Evolutionary conservation across 2,329 filamentous ascomycete species (phyloP), one percentile per base, ranked within the genome.

Genomic region (Penicillium sclerotiorum): DNA sequence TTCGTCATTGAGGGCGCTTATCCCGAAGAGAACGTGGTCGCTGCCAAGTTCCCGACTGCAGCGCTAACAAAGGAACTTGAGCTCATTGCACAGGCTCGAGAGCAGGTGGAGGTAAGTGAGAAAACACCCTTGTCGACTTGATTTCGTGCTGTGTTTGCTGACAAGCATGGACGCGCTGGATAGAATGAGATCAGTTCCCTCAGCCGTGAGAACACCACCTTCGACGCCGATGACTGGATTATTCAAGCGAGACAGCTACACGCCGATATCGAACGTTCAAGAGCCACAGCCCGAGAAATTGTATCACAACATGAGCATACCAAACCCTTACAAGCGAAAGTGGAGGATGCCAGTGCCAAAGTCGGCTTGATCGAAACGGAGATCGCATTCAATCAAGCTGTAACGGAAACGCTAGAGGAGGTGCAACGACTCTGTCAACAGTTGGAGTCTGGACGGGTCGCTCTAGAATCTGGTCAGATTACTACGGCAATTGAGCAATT

Each of bases 201-300:
- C 54, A 95, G 92, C 70, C 82, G 85, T 64, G 85, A 90, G 58
- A 88, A 85, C 15, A 88, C 85, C 15, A 88, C 86, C 49, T 82
- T 86, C 32, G 88, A 95, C 63, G 87, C 96, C 43, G 88, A 90
- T 65, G 82, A 86, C 44, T 97, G 93, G 93, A 89, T 95, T 49
- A 75, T 80, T 44, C 90, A 94, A 69, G 90, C 92, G 40, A 90
- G 90, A 70, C 84, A 86, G 45, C 81, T 96, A 7, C 90, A 95
- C 68, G 82, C 86, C 54, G 93, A 96, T 65, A 93, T 96, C 57
- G 84, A 89, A 62, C 82, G 84, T 39, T 93, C 90, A 20, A 87
- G 90, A 62, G 80, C 83, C 13, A 85, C 91, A 28, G 91, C 93
- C 18, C 86, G 86, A 63, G 85, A 91, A 50, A 95, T 97, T 50